Base-by-base conservation (phyloP, 345 rosid species). In the Eutrema japonicum region DNA sequence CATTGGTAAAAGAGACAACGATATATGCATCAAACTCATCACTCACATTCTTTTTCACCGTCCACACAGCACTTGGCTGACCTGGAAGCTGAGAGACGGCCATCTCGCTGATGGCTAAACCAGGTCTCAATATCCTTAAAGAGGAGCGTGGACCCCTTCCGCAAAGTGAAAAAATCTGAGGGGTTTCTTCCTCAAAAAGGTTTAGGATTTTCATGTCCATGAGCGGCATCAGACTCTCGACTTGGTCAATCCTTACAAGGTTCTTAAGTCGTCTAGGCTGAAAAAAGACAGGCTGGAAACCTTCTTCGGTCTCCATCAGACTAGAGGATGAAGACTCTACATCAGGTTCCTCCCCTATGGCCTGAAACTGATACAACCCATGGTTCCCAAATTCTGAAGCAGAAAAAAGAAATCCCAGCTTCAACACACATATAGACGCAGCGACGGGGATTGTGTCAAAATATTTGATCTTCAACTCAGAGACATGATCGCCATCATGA, bases 41-140 rank as follows among this genome's bases (percentile, higher is more conserved):
- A 67, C 72, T 86, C 37, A 79, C 79, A 67, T 83, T 95, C 87
- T 92, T 95, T 74, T 90, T 95, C 78, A 95, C 99, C 8, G 99
- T 95, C 99, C 99, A 95, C 46, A 92, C 98, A 30, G 99, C 99
- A 89, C 96, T 95, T 3, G 99, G 99, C 55, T 92, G 86, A 66
- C 98, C 99, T 70, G 99, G 99, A 80, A 95, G 99, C 92, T 85
- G 96, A 35, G 99, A 95, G 54, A 92, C 99, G 55, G 97, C 99
- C 98, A 92, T 95, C 82, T 95, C 99, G 54, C 88, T 86, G 64
- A 95, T 83, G 48, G 99, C 99, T 83, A 95, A 83, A 50, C 99
- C 98, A 30, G 99, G 96, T 68, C 96, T 88, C 51, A 95, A 68
- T 68, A 95, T 90, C 85, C 99, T 90, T 46, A 92, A 77, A 9